phyloP scores from a whole-genome alignment of 2,329 filamentous ascomycete species.

The Phialophora expanda region DNA sequence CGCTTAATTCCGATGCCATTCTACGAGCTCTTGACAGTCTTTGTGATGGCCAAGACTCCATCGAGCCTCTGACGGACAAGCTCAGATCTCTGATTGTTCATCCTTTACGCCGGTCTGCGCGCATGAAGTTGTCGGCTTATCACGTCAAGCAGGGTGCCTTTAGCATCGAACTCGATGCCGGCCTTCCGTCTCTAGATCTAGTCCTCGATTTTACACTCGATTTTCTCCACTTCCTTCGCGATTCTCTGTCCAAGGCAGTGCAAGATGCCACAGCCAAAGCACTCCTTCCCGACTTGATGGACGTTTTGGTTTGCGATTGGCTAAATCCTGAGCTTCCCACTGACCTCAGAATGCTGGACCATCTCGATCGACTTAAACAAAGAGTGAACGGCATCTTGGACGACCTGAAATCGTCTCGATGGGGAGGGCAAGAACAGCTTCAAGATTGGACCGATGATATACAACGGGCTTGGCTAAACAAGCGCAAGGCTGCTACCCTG shows the following conservation, averaged over 20 bases:
- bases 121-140: slow-evolving; percentile 25
- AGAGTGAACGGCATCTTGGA: slow-evolving; percentile 68
- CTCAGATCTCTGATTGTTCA: slow-evolving; percentile 31
- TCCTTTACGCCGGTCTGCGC: slow-evolving; percentile 30
- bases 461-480: slow-evolving; percentile 82
- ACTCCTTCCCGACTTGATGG: slow-evolving; percentile 72
- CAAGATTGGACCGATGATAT: slow-evolving; percentile 80
- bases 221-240: slow-evolving; percentile 58
- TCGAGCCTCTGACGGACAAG: slow-evolving; percentile 32
- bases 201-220: slow-evolving; percentile 52
- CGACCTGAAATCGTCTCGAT: slow-evolving; percentile 66
- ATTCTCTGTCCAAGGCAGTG: slow-evolving; percentile 56
- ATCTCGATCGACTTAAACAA: slow-evolving; percentile 73
- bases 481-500: slow-evolving; percentile 78
- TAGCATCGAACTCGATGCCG: slow-evolving; percentile 39
- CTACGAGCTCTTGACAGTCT: slow-evolving; percentile 29
- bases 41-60: slow-evolving; percentile 26
- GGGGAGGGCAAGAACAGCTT: slow-evolving; percentile 67
- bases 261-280: slow-evolving; percentile 65
- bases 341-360: slow-evolving; percentile 70
- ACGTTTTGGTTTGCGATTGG: slow-evolving; percentile 73
- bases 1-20: slow-evolving; percentile 24
- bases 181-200: slow-evolving; percentile 42
- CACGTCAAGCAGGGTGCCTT: slow-evolving; percentile 42
- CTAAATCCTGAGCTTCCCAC: slow-evolving; percentile 77